phyloP scores from a whole-genome alignment of 2,329 filamentous ascomycete genomes.

The Phaeosphaeria sp. region DNA sequence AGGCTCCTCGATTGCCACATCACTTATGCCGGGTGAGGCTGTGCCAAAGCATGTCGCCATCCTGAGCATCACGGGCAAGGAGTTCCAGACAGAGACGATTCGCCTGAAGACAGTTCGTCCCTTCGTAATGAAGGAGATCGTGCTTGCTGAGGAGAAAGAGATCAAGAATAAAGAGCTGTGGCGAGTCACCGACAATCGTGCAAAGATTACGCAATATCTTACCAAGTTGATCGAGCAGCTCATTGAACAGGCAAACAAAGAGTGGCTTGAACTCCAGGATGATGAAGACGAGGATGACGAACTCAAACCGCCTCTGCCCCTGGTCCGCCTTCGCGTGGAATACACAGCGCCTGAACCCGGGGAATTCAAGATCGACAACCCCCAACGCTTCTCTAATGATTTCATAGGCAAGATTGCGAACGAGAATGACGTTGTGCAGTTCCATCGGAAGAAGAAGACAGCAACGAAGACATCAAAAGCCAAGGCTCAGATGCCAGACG shows the following conservation, averaged over 20 bases:
- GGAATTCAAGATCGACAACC: slow-evolving; percentile 89
- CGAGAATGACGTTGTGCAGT: slow-evolving; percentile 90
- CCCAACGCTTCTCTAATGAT: slow-evolving; percentile 92
- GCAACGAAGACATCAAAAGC: slow-evolving; percentile 52
- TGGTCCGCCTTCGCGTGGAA: slow-evolving; percentile 90
- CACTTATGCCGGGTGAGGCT: slow-evolving; percentile 86
- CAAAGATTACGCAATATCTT: slow-evolving; percentile 78
- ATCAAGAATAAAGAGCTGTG: slow-evolving; percentile 80
- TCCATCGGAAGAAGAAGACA: slow-evolving; percentile 84
- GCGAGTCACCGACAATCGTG: slow-evolving; percentile 81
- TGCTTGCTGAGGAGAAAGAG: slow-evolving; percentile 75
- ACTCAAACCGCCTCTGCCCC: slow-evolving; percentile 73
- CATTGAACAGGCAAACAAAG: slow-evolving; percentile 81
- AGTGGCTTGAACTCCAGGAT: slow-evolving; percentile 79
- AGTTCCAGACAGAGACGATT: slow-evolving; percentile 81
- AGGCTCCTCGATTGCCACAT: slow-evolving; percentile 94
- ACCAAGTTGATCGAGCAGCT: slow-evolving; percentile 82
- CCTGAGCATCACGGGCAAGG: slow-evolving; percentile 79
- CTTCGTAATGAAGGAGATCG: slow-evolving; percentile 85
- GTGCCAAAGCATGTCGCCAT: slow-evolving; percentile 91
- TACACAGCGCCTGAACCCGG: slow-evolving; percentile 85
- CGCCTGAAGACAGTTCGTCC: slow-evolving; percentile 88
- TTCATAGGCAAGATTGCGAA: slow-evolving; percentile 94
- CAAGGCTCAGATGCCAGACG: slow-evolving; percentile 67
- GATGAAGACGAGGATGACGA: slow-evolving; percentile 61